Evolutionary conservation across 495 filamentous ascomycete species (phyloP).

Genomic region (Hypoxylon trugodes): DNA sequence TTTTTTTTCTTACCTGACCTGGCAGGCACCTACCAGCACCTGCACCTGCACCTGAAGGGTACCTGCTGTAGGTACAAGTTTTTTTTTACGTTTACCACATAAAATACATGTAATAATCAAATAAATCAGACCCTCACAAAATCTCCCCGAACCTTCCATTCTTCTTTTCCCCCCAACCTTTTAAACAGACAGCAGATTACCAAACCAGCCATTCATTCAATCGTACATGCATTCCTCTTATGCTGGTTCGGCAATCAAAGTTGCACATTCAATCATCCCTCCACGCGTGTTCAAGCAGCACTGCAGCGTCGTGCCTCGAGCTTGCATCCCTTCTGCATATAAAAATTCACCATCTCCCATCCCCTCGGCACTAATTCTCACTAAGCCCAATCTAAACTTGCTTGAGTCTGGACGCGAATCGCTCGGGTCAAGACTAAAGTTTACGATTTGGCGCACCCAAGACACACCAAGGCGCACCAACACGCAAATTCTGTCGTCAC

Average conservation of each 20-base stretch:
- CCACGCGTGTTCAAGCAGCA: constrained; percentile 39
- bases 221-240: constrained; percentile 40
- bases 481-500: constrained; percentile 43
- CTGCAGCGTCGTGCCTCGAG: constrained; percentile 41
- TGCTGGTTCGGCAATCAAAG: constrained; percentile 43
- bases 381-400: constrained; percentile 43
- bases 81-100: too few relatives aligned
- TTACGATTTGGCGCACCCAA: constrained; percentile 38
- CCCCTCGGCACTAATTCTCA: constrained; percentile 42
- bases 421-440: constrained; percentile 37
- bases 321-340: constrained; percentile 40
- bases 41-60: too few relatives aligned
- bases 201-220: constrained; percentile 40
- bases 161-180: constrained; percentile 40
- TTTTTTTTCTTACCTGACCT: too few relatives aligned
- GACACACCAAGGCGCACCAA: too few relatives aligned
- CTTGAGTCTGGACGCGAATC: constrained; percentile 41
- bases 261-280: constrained; percentile 39
- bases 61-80: constrained; percentile 15
- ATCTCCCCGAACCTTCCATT: constrained; percentile 40
- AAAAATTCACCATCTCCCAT: constrained; percentile 43
- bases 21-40: too few relatives aligned
- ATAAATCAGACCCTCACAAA: constrained; percentile 23
- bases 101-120: constrained; percentile 20
- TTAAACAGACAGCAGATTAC: constrained; percentile 21